Evolutionary conservation across 2,329 filamentous ascomycete species (phyloP), one percentile per base, ranked within the genome.

Genomic region (Neurospora sp.): DNA sequence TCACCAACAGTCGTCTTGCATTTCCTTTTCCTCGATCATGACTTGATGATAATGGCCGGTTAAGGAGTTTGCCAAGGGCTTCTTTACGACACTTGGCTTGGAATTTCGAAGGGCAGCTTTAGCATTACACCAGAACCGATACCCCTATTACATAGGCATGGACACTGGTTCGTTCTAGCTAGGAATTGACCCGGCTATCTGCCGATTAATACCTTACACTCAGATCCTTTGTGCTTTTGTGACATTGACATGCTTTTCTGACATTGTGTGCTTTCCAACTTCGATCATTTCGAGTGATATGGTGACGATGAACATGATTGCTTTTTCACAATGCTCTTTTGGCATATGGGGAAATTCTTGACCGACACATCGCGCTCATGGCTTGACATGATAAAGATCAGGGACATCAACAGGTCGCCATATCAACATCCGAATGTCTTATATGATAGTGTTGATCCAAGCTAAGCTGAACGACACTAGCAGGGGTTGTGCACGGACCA

Each of bases 1-100:
- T 52, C 19, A 39, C 15, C 52, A 46, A 71, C 67, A 67, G 65
- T 38, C 38, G 69, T 67, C 36, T 70, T 69, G 69, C 71, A 43
- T 66, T 70, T 71, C 66, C 70, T 66, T 43, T 57, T 28, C 46
- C 12, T 62, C 67, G n/a, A 39, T 28, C 65, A 41, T 41, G 67
- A 72, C 23, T 28, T 68, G 52, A 67, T 68, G 68, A 40, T 57
- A 69, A 70, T 62, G 52, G 52, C 52, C 52, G 19, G n/a, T 39
- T 28, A 37, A 38, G 36, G 65, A 66, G 33, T 40, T 37, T 6
- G 43, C 43, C 43, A 52, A 28, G 43, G 43, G 43, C 19, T 28
- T 28, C 11, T 15, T 28, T 8, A 62, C 12, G 23, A 62, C 15
- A 33, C 52, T 62, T 62, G 52, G 52, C 52, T 36, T 62, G 52